These are phyloP conservation scores for Takakia lepidozioides DNA, from an alignment of 225 moss, liverwort and hornwort genomes.

Conservation along the genomic window DNA sequence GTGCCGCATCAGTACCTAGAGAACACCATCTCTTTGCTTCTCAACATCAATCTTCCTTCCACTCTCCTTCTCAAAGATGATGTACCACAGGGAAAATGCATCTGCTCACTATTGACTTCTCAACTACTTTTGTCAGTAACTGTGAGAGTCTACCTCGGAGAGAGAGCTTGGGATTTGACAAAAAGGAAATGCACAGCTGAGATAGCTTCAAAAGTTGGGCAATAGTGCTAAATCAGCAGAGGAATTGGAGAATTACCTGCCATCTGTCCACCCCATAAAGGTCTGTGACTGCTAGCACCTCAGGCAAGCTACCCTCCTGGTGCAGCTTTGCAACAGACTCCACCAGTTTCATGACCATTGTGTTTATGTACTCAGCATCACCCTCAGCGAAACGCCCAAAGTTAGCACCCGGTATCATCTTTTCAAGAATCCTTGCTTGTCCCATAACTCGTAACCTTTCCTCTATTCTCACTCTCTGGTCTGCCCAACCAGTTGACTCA, in stretches of 20 bases:
- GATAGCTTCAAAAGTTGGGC: no score
- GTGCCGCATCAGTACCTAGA: constrained; percentile 26
- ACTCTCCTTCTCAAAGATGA: no score
- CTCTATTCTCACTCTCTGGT: constrained; percentile 42
- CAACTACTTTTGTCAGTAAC: no score
- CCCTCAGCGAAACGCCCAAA: constrained; percentile 48
- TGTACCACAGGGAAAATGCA: no score
- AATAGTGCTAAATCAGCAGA: no score
- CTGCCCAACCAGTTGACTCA: constrained; percentile 35
- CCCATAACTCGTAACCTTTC: constrained; percentile 41
- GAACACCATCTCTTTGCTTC: constrained; percentile 1
- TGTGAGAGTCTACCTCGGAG: no score
- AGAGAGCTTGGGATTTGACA: no score
- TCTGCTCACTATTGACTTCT: no score
- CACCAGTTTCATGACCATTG: constrained; percentile 40
- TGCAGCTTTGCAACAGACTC: constrained; percentile 31
- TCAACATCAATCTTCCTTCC: no score
- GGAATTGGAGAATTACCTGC: constrained; percentile 57
- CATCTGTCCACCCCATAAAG: constrained; percentile 48
- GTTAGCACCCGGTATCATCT: constrained; percentile 57
- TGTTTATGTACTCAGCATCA: constrained; percentile 42
- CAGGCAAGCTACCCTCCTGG: constrained; percentile 27
- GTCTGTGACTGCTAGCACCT: constrained; percentile 43
- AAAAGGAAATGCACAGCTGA: no score
- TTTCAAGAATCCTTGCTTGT: constrained; percentile 51